Base-by-base conservation (phyloP, 257 asterid species). In the Nyctanthes arbortristis region DNA sequence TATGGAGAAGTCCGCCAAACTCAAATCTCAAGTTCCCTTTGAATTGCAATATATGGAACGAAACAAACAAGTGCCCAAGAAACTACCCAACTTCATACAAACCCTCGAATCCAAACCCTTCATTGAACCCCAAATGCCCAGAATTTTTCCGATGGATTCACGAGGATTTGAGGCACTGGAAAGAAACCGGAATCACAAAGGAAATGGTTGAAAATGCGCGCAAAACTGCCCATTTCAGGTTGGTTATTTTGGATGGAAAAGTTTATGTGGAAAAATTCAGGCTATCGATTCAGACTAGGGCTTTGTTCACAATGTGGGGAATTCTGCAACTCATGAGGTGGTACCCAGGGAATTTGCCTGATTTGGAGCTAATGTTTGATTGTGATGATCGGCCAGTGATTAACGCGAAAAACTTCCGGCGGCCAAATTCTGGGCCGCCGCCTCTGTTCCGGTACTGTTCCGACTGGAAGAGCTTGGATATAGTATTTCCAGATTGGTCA, bases 401-500 rank as follows among this genome's bases (percentile, higher is more conserved):
- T 1, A 59, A 6, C 0, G 78, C 73, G n/a, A 58, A 73, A 33
- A 16, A 39, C 2, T 84, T 79, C 77, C 82, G 70, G 40, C 39
- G 73, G 66, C 83, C 79, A 5, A 81, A 75, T 20, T 65, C 90
- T 6, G 69, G 63, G 0, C 30, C 58, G 12, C 84, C 96, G 56
- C 87, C 95, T 65, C 68, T 93, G 75, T 90, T 93, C 63, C 86
- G 96, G 28, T 93, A 93, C 75, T 93, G 96, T 27, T 90, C 98
- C 7, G 90, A 90, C 66, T 75, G 78, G 83, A 49, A 29, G 58
- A 87, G 86, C 87, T 63, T 87, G 85, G 98, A 93, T n/a, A 93
- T 93, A 68, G 96, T 88, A 67, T 93, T 93, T 74, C 98, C 98
- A 0, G 97, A 90, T 62, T 90, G 96, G 96, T 81, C 97, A 5